Evolutionary conservation across 345 rosid genomes (phyloP).

Genomic region (Angophora floribunda): DNA sequence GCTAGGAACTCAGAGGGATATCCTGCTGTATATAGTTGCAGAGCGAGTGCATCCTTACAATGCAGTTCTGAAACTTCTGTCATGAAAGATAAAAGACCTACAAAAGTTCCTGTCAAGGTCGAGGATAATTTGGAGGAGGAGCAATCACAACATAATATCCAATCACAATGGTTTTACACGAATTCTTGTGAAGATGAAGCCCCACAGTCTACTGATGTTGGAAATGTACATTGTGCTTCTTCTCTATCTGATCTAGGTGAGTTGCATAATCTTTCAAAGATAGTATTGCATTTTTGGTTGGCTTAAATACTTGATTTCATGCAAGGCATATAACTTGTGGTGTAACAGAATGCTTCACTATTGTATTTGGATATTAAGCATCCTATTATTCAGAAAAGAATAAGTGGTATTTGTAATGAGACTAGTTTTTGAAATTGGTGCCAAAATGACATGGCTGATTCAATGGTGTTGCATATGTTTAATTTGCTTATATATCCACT

Average conservation of each 20-base stretch:
- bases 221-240: conserved; percentile 15
- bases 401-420: neutral
- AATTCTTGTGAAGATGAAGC: conserved; percentile 44
- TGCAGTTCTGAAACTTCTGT: conserved; percentile 54
- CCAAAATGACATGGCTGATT: neutral
- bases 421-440: neutral
- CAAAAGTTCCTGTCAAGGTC: conserved; percentile 12
- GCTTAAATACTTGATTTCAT: neutral
- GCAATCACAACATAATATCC: neutral
- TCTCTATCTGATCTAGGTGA: conserved; percentile 43
- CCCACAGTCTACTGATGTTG: conserved; percentile 18
- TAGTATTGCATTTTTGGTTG: neutral
- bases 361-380: neutral
- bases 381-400: neutral
- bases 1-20: conserved; percentile 13
- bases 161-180: conserved; percentile 12
- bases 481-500: neutral
- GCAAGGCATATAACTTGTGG: neutral
- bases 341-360: neutral
- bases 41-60: conserved; percentile 16
- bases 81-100: conserved; percentile 28
- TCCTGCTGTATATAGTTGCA: conserved; percentile 14
- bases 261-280: conserved; percentile 3
- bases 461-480: neutral
- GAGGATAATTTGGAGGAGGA: conserved; percentile 7